phyloP scores from a whole-genome alignment of 2,329 filamentous ascomycete genomes.

The Podosphaera aphanis region DNA sequence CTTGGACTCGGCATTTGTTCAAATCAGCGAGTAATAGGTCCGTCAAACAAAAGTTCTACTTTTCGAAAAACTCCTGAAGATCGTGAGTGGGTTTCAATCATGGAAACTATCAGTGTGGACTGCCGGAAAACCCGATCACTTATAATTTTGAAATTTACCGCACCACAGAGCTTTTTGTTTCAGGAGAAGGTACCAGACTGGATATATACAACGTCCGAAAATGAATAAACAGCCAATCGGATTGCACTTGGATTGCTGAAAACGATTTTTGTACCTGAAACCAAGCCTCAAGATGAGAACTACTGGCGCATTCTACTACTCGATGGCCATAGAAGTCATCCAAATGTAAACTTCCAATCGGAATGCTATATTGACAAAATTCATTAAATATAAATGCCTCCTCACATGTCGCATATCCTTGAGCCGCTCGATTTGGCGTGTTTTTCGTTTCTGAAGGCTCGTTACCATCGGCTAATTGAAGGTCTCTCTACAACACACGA shows the following conservation, averaged over 20 bases:
- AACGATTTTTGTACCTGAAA: neutral
- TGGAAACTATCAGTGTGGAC: neutral
- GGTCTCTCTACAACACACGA: neutral
- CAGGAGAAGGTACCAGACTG: neutral
- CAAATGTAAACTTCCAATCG: neutral
- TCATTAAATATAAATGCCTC: neutral
- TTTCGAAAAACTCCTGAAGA: neutral
- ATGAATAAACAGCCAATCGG: neutral
- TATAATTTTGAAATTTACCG: too few species aligned
- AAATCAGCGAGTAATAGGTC: neutral
- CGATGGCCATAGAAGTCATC: neutral
- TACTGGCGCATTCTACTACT: neutral
- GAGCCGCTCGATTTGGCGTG: neutral
- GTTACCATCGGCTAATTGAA: neutral
- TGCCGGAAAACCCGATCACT: neutral
- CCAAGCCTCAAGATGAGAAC: constrained; percentile 1
- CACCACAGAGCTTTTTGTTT: neutral
- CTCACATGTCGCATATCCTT: neutral
- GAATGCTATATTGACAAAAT: neutral
- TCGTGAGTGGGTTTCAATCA: neutral
- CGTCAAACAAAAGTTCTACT: neutral
- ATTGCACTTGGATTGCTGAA: neutral
- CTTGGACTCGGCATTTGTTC: neutral
- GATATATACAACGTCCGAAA: neutral
- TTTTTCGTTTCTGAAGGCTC: neutral